Base-by-base conservation (phyloP, 2,329 filamentous ascomycete species). In the Botrytis pseudocinerea region DNA sequence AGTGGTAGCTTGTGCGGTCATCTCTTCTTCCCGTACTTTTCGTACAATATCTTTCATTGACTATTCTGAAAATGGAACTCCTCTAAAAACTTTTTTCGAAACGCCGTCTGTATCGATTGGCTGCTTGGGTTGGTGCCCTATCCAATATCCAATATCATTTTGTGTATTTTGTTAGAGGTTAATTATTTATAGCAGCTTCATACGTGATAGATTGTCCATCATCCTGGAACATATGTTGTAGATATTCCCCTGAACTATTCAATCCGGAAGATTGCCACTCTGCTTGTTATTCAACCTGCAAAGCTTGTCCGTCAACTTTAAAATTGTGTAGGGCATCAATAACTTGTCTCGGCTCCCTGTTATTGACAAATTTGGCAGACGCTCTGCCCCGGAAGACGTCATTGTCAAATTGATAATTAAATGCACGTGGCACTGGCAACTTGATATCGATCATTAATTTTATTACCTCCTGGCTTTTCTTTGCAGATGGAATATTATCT, bases 351-450 rank as follows among this genome's bases (percentile, higher is more conserved):
- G 96, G 98, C 82, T 99, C 96, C 76, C 98, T 93, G 1, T 96
- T 90, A 22, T 93, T 97, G 51, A 96, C 97, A 82, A 98, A 99
- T 84, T 99, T 98, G 81, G 96, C 96, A 84, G 98, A 98, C 2
- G 96, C 96, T 69, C 98, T 86, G 12, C 96, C 96, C 73, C 96
- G 88, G 85, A 99, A 99, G 42, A 98, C 95, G 48, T 96, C 96
- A 79, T 97, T 96, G 82, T 99, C 96, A 81, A 99, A 98, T 83
- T 99, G 96, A 81, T 99, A 98, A 86, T 98, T 98, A 87, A 99
- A 99, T 20, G 96, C 96, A 81, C 98, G 98, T 0, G 96, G 96
- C 77, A 98, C 89, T 1, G 96, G 96, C 54, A 98, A 88, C 77
- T 93, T 92, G 87, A 98, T 89, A 32, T 97, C 93, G 16, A 95